Evolutionary conservation across 208 protist species (phyloP), one percentile per base, ranked within the genome.

Genomic region (Balamuthia mandrillaris): DNA sequence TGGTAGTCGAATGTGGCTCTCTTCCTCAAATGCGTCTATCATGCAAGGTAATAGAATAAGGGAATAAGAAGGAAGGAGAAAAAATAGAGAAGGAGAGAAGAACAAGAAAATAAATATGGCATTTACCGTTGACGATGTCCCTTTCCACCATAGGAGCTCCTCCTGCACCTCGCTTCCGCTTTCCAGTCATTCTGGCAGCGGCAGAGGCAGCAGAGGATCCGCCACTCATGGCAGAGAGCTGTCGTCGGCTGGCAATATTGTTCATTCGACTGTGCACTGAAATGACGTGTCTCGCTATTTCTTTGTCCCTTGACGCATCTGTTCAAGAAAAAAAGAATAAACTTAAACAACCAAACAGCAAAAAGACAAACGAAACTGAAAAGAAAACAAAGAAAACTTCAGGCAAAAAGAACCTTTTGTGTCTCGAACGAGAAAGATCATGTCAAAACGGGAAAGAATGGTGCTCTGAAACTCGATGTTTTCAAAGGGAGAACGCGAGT

Each of bases 301-400:
- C 37, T 44, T 85, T 81, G 29, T 86, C 68, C 18, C 63, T 31
- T 24, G 16, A 29, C 12, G 63, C 10, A 37, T 85, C 84, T 95
- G 91, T 88, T 99, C 98, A 16, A 94, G 83, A 52, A 97, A 93
- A n/a, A 95, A 94, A 74, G 98, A 96, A 7, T 98, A 95, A 63
- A 93, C 94, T 89, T 99, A 98, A 35, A 94, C 91, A 98, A 39
- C 98, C 98, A 91, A 99, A n/a, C n/a, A n/a, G n/a, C n/a, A n/a
- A n/a, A n/a, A n/a, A n/a, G n/a, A 56, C 18, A 27, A 56, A 27
- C 49, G n/a, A 56, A 18, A 56, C n/a, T 18, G n/a, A 56, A 56
- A 56, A 56, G n/a, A 56, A 56, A 56, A 56, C n/a, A 56, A 56
- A 56, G 49, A n/a, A 56, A 56, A 56, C 18, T 56, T 56, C n/a